Base-by-base conservation (phyloP, 2,329 filamentous ascomycete genomes). In the Scedosporium boydii region DNA sequence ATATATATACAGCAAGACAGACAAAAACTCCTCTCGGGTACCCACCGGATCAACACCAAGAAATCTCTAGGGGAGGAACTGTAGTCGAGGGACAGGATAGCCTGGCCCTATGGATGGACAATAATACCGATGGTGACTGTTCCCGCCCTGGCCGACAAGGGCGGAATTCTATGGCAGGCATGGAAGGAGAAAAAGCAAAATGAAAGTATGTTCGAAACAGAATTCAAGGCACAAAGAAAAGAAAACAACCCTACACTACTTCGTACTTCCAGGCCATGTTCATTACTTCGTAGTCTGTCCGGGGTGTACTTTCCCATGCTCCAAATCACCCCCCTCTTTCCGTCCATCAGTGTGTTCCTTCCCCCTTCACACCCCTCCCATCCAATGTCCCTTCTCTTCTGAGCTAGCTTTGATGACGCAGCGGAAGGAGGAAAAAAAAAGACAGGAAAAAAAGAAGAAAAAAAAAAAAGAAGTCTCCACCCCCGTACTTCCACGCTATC, bases 171-270 rank as follows among this genome's bases (percentile, higher is more conserved):
- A n/a, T 21, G 42, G 16, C 29, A 41, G 56, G 23, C 38, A 42
- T 5, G 26, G 26, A 27, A 18, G 12, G n/a, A 51, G 10, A 51
- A 60, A 51, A 29, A 53, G 44, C 42, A 38, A 53, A 26, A 60
- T 29, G 34, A 27, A 59, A 38, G 18, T 41, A 34, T 34, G 29
- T 34, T 34, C 26, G 44, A 60, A 23, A 48, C 48, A 21, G 48
- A 21, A 53, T 21, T 60, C 18, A 41, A 63, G 29, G 21, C 21
- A 48, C 56, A 58, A 53, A 18, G 55, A 51, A 59, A 62, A 59
- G 55, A n/a, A 21, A 58, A 53, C n/a, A 34, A 61, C 29, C 27
- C n/a, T 27, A 61, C 29, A 18, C n/a, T 18, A 10, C 44, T 27
- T 26, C 26, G 26, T 27, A 27, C 26, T 59, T 51, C 7, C 41